Evolutionary conservation across 805 yeast genomes (phyloP), one percentile per base, ranked within the genome.

Genomic region (Citeromyces matritensis): DNA sequence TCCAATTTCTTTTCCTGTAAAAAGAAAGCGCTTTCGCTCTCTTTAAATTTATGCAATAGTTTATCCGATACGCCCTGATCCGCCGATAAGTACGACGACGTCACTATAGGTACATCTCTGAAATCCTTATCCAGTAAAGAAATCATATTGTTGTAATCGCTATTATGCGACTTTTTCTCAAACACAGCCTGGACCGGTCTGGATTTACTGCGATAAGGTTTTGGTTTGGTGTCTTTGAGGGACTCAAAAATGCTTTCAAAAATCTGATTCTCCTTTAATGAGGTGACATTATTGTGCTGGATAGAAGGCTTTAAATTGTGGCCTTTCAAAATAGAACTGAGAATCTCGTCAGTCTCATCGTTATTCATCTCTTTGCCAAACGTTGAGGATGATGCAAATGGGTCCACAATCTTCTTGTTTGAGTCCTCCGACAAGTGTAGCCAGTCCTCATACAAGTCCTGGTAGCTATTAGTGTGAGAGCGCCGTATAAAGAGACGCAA

Each of bases 101-200:
- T 30, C 11, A 30, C 13, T 14, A 30, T 9, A 10, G 33, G 33
- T 12, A 24, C 14, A 14, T 30, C 25, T 12, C 29, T 30, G 12
- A 30, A 24, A 15, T 30, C 33, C 21, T 30, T 17, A 24, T 30
- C 33, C 6, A 28, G 23, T 10, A 30, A 15, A 12, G 27, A 23
- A 11, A 30, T 28, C 33, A 23, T 9, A 9, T 28, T 15, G 28
- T 17, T 28, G 11, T 28, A 15, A 25, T 15, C 27, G 11, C 14
- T 25, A 13, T 14, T n/a, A 15, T 14, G 12, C 14, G 12, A 14
- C 12, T 25, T 25, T 25, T 25, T 15, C 11, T 25, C 15, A 6
- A 25, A 25, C 14, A 25, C 12, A 7, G 27, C 27, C 12, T 25
- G 27, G 9, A 25, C 7, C 6, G 27, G 14, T 25, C 14, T 25